phyloP scores from a whole-genome alignment of 148 eudicot genomes.

The Amaranthus hypochondriacus region DNA sequence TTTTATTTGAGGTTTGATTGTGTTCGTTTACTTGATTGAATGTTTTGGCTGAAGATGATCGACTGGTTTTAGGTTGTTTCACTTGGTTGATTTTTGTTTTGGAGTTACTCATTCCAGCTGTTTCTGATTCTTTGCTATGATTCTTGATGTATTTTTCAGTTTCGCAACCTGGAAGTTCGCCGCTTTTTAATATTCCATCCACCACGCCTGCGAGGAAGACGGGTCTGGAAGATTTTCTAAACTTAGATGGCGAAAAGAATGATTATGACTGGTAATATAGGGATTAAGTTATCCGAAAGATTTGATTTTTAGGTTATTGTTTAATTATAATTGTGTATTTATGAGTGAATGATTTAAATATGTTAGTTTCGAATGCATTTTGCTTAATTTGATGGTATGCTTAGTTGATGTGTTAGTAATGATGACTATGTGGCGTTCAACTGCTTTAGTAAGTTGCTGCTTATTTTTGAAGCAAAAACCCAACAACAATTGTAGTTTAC shows the following conservation, averaged over 20 bases:
- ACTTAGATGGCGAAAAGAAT: slow-evolving; percentile 80
- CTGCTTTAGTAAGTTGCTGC: neutral
- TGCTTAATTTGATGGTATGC: slow-evolving; percentile 3
- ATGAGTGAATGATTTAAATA: neutral
- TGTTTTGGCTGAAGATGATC: neutral
- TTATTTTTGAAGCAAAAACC: slow-evolving; percentile 8
- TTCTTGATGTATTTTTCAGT: slow-evolving; percentile 36
- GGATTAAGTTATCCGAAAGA: neutral
- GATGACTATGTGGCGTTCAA: neutral
- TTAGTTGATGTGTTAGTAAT: neutral
- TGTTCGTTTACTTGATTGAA: slow-evolving; percentile 18
- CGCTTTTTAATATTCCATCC: slow-evolving; percentile 50
- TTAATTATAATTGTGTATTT: neutral
- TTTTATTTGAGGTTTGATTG: slow-evolving; percentile 4
- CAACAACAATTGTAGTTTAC: neutral
- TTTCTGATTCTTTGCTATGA: neutral
- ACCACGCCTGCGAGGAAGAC: slow-evolving; percentile 55
- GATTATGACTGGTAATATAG: slow-evolving; percentile 84
- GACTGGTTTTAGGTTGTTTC: neutral
- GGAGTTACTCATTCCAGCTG: neutral
- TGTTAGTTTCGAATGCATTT: neutral
- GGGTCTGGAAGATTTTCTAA: slow-evolving; percentile 79
- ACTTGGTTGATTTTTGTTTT: slow-evolving; percentile 7
- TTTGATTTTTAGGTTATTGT: slow-evolving; percentile 7
- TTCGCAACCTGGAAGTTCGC: slow-evolving; percentile 58